Evolutionary conservation across 2,329 filamentous ascomycete genomes (phyloP).

Genomic region (Knoxdaviesia proteae): DNA sequence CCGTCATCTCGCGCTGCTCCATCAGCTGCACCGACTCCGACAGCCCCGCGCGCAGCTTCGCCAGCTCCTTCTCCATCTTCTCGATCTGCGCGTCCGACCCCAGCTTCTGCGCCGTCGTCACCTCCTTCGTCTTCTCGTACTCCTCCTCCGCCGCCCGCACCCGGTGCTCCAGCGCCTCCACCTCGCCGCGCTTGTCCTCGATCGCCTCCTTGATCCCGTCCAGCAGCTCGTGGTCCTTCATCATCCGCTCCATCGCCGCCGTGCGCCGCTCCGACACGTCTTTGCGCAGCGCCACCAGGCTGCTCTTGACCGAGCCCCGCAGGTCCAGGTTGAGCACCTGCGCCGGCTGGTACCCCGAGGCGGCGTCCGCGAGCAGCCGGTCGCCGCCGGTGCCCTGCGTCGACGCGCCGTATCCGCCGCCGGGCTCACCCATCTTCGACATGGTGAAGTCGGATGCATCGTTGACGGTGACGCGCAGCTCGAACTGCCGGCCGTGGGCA

Average conservation of each 20-base stretch:
- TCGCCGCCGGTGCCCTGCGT: constrained; percentile 40
- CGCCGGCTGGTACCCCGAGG: constrained; percentile 73
- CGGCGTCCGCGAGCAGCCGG: constrained; percentile 60
- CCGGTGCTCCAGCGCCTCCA: constrained; percentile 76
- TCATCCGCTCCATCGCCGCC: constrained; percentile 66
- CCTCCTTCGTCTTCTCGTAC: constrained; percentile 82
- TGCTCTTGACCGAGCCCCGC: constrained; percentile 59
- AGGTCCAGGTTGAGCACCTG: constrained; percentile 81
- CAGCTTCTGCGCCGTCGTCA: constrained; percentile 68
- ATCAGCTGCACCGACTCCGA: constrained; percentile 76
- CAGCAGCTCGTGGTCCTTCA: constrained; percentile 83
- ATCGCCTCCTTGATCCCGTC: constrained; percentile 93
- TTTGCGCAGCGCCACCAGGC: constrained; percentile 59
- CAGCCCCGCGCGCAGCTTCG: constrained; percentile 68
- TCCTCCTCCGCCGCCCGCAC: constrained; percentile 79
- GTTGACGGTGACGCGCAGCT: constrained; percentile 66
- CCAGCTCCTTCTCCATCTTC: constrained; percentile 96
- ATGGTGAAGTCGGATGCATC: constrained; percentile 56
- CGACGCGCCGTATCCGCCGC: constrained; percentile 11
- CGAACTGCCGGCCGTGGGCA: constrained; percentile 67
- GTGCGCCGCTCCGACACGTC: constrained; percentile 82
- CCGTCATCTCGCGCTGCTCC: constrained; percentile 91
- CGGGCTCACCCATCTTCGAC: constrained; percentile 17
- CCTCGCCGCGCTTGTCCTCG: constrained; percentile 82
- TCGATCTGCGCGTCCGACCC: constrained; percentile 86